A percentile compares a stretch with the other conserved stretches of the same genome.
Evolutionary conservation across 441 rosid genomes (phyloP).

Genomic region (Metrosideros polymorpha): DNA sequence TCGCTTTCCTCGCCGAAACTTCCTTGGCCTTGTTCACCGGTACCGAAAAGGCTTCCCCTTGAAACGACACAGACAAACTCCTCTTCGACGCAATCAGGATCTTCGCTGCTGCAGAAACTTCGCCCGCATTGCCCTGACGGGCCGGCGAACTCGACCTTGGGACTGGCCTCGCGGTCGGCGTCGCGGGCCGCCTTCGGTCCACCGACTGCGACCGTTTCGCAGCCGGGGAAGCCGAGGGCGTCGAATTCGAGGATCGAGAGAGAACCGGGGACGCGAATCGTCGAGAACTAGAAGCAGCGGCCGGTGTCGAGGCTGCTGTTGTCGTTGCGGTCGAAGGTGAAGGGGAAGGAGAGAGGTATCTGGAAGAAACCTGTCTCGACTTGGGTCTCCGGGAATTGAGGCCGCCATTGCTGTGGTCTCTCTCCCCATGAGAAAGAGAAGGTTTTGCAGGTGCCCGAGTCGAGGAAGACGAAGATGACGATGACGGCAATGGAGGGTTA

Average conservation of each 20-base stretch:
- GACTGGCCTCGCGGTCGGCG: slow-evolving; percentile 1
- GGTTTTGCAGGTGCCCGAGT: background rate
- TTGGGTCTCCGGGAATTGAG: background rate
- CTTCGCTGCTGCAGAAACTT: slow-evolving; percentile 37
- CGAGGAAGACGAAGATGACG: background rate
- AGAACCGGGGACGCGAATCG: slow-evolving; percentile 6
- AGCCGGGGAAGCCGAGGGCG: slow-evolving; percentile 15
- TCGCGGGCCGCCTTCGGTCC: slow-evolving; percentile 36
- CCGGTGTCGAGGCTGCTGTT: background rate
- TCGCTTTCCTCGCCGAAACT: slow-evolving; percentile 25
- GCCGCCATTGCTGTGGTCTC: background rate
- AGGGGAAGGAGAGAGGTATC: slow-evolving; percentile 12
- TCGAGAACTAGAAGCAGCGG: background rate
- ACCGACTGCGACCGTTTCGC: slow-evolving; percentile 51
- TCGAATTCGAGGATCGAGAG: slow-evolving; percentile 34
- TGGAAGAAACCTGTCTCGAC: slow-evolving; percentile 1
- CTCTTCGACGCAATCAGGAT: slow-evolving; percentile 57
- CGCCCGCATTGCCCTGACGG: slow-evolving; percentile 19
- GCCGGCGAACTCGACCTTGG: slow-evolving; percentile 10
- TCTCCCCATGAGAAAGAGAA: background rate
- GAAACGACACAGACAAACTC: slow-evolving; percentile 63
- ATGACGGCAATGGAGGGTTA: background rate
- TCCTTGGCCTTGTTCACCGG: slow-evolving; percentile 57
- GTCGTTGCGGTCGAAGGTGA: background rate
- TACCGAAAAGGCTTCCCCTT: slow-evolving; percentile 60